phyloP scores from a whole-genome alignment of 2,329 filamentous ascomycete species.

The Cytospora paraplurivora region DNA sequence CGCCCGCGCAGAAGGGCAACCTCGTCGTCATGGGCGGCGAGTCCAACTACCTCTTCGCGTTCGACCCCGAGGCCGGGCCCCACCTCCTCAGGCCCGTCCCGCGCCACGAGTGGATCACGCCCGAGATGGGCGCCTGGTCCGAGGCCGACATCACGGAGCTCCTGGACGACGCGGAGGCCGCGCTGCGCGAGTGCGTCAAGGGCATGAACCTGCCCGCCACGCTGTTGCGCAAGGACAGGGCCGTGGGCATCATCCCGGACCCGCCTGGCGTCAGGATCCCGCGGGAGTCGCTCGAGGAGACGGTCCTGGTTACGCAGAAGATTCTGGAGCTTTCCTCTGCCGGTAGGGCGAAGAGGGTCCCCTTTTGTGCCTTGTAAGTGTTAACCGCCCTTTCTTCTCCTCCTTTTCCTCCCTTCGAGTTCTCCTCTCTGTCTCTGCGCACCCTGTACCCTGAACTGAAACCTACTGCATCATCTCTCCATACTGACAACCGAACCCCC shows the following conservation, averaged over 20 bases:
- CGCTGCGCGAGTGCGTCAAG: slow-evolving; percentile 77
- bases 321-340: slow-evolving; percentile 80
- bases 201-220: slow-evolving; percentile 78
- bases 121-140: slow-evolving; percentile 77
- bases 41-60: slow-evolving; percentile 92
- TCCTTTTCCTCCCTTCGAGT: no score
- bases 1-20: slow-evolving; percentile 69
- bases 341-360: slow-evolving; percentile 60
- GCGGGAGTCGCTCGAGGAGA: slow-evolving; percentile 91
- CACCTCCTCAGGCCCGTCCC: slow-evolving; percentile 70
- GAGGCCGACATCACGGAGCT: slow-evolving; percentile 75
- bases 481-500: not conserved
- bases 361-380: slow-evolving; percentile 81
- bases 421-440: no score
- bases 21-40: slow-evolving; percentile 94
- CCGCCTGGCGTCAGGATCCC: slow-evolving; percentile 67
- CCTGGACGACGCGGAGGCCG: slow-evolving; percentile 86
- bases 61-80: slow-evolving; percentile 59
- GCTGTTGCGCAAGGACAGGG: slow-evolving; percentile 85
- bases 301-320: slow-evolving; percentile 90
- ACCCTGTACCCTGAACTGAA: not conserved
- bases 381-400: not conserved
- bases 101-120: slow-evolving; percentile 69
- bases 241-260: slow-evolving; percentile 75
- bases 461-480: not conserved